Evolutionary conservation across 257 asterid genomes (phyloP).

Genomic region (Eucommia ulmoides): DNA sequence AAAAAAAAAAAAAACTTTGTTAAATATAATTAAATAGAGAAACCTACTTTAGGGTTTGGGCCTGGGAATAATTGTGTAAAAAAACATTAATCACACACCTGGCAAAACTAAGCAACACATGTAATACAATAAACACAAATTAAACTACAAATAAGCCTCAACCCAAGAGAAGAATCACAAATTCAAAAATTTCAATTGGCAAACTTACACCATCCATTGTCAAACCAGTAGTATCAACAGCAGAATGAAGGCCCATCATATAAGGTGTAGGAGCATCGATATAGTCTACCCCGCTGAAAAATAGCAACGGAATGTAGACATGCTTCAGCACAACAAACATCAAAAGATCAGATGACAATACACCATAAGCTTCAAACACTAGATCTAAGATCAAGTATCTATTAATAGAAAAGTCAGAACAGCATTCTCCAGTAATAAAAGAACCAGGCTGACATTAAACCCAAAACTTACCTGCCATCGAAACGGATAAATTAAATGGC

Average conservation of each 20-base stretch:
- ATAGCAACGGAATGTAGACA: slow-evolving; percentile 98
- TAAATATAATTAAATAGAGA: no score
- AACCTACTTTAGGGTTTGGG: no score
- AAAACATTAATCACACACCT: no score
- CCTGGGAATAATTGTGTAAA: no score
- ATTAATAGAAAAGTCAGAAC: no score
- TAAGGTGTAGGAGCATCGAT: slow-evolving; percentile 99
- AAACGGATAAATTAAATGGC: slow-evolving; percentile 96
- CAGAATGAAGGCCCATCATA: slow-evolving; percentile 99
- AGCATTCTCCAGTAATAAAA: neutral
- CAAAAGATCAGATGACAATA: slow-evolving; percentile 36
- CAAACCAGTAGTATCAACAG: slow-evolving; percentile 84
- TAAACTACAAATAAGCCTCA: no score
- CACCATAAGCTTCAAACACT: slow-evolving; percentile 17
- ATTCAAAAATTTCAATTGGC: neutral
- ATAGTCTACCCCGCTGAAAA: slow-evolving; percentile 99
- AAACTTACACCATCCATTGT: slow-evolving; percentile 94
- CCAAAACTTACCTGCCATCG: slow-evolving; percentile 80
- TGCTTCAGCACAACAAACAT: slow-evolving; percentile 84
- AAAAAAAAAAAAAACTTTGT: no score
- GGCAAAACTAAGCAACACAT: no score
- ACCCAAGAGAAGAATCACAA: neutral
- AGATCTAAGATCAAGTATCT: no score
- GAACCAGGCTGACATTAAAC: neutral
- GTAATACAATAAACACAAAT: no score